These are phyloP conservation scores for Diddensiella caesifluorescens DNA, from an alignment of 805 yeast species.

Conservation along the genomic window DNA sequence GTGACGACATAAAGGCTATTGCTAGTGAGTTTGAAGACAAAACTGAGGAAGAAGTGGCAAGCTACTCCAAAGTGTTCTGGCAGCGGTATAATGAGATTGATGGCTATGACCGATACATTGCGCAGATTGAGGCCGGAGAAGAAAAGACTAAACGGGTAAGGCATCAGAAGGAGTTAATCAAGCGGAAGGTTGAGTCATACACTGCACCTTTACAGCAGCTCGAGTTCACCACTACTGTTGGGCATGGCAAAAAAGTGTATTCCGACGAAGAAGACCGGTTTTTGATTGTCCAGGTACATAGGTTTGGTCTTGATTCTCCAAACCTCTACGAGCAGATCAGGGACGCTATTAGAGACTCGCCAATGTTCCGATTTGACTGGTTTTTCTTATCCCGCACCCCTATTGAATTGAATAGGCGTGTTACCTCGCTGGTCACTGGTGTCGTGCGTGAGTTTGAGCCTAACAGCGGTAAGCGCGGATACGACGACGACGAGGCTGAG, in stretches of 20 bases:
- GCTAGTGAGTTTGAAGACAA: conserved; percentile 80
- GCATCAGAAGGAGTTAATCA: conserved; percentile 72
- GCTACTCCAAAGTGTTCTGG: conserved; percentile 82
- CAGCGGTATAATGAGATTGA: conserved; percentile 69
- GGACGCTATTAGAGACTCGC: conserved; percentile 65
- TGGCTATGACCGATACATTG: conserved; percentile 77
- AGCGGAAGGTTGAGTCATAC: conserved; percentile 67
- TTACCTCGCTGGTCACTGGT: conserved; percentile 69
- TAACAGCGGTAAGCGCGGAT: conserved; percentile 16
- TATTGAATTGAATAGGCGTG: conserved; percentile 74
- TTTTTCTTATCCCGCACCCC: conserved; percentile 77
- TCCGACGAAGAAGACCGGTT: conserved; percentile 90
- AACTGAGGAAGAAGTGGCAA: conserved; percentile 68
- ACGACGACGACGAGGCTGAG: conserved; percentile 12
- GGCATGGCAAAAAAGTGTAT: conserved; percentile 62
- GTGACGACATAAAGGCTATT: conserved; percentile 64
- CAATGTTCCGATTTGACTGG: conserved; percentile 81
- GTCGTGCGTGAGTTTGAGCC: conserved; percentile 63
- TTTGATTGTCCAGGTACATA: conserved; percentile 69
- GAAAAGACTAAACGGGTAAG: conserved; percentile 62
- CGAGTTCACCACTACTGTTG: conserved; percentile 64
- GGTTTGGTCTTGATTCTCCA: conserved; percentile 73
- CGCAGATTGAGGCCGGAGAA: conserved; percentile 84
- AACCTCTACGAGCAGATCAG: conserved; percentile 75
- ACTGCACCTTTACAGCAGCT: conserved; percentile 77